These are phyloP conservation scores for Tolypocladium endophyticum DNA, from an alignment of 2,329 filamentous ascomycete genomes.

Conservation along the genomic window DNA sequence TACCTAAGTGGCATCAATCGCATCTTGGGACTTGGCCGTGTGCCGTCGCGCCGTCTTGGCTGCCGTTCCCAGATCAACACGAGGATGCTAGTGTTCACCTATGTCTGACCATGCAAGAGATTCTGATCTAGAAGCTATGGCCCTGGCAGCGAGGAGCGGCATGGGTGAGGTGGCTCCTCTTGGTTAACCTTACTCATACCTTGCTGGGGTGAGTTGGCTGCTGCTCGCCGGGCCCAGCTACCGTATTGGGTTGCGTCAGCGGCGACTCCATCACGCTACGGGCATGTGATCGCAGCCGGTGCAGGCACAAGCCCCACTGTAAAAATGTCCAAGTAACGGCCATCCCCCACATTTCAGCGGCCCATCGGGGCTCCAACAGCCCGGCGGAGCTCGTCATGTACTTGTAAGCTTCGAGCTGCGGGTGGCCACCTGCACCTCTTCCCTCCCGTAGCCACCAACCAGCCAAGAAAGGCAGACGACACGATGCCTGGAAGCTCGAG, in stretches of 20 bases:
- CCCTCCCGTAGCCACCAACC: not conserved
- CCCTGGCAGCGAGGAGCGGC: not conserved
- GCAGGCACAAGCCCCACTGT: constrained; percentile 11
- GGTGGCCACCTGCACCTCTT: not conserved
- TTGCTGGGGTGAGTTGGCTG: no score
- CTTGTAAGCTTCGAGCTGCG: not conserved
- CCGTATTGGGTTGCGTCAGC: not conserved
- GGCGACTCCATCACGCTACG: not conserved
- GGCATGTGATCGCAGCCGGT: not conserved
- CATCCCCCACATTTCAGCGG: constrained; percentile 13
- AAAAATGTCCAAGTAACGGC: constrained; percentile 21
- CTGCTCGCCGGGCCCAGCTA: not conserved
- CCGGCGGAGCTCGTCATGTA: not conserved
- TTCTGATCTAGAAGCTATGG: not conserved
- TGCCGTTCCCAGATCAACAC: not conserved
- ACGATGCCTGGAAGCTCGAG: constrained; percentile 57
- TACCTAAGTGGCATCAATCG: not conserved
- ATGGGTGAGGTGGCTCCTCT: no score
- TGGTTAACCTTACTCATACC: no score
- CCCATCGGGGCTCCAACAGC: not conserved
- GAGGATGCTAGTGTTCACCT: not conserved
- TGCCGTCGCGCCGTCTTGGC: not conserved
- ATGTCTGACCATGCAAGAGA: not conserved
- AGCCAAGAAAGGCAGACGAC: not conserved
- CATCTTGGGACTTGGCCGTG: not conserved